These are phyloP conservation scores for Pichia sp. DNA, from an alignment of 1,139 yeast species.

Conservation along the genomic window DNA sequence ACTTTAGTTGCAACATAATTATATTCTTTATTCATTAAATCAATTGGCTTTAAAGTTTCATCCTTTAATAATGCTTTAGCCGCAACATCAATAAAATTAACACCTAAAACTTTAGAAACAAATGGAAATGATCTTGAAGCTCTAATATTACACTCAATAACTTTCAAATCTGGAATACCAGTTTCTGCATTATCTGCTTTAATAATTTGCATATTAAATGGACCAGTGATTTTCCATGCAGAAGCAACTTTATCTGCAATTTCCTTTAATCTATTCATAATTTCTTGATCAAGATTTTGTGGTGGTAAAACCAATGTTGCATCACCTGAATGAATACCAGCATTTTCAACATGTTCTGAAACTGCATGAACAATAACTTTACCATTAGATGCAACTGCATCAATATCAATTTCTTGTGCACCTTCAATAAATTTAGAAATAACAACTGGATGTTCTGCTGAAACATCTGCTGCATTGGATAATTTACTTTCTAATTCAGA, in stretches of 20 bases:
- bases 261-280: conserved; percentile 59
- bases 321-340: conserved; percentile 98
- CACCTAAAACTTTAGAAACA: conserved; percentile 92
- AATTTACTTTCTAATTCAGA: conserved; percentile 76
- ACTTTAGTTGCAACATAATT: conserved; percentile 93
- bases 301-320: conserved; percentile 96
- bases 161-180: conserved; percentile 59
- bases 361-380: conserved; percentile 88
- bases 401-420: conserved; percentile 95
- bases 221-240: conserved; percentile 96
- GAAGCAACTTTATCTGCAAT: conserved; percentile 89
- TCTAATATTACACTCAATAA: conserved; percentile 96
- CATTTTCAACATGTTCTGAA: conserved; percentile 97
- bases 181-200: conserved; percentile 44
- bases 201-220: conserved; percentile 97
- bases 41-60: conserved; percentile 61
- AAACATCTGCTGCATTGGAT: conserved; percentile 83
- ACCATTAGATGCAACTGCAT: conserved; percentile 91
- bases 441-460: conserved; percentile 95
- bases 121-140: conserved; percentile 99
- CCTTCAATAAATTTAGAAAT: conserved; percentile 93
- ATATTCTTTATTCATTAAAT: conserved; percentile 56
- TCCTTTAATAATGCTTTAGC: conserved; percentile 77
- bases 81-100: conserved; percentile 90
- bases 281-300: conserved; percentile 54